A percentile compares a stretch with the other conserved stretches of the same genome.
Evolutionary conservation across 352 stramenopile species (phyloP).

Genomic region (Phytophthora quininea): DNA sequence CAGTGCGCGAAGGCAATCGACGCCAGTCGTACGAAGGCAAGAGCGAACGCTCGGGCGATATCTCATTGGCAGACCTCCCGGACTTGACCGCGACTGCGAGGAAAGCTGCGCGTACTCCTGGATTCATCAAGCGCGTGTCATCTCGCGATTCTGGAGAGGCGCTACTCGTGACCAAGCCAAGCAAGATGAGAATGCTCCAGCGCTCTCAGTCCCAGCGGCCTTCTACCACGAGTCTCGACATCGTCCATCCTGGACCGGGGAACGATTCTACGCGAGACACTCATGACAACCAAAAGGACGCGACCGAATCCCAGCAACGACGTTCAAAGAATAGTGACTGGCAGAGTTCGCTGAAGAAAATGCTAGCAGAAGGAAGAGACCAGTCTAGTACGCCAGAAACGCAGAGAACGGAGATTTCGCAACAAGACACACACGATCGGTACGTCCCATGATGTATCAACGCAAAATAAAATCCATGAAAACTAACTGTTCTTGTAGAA

Average conservation of each 20-base stretch:
- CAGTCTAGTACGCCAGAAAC: conserved; percentile 1
- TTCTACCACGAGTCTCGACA: conserved; percentile 11
- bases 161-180: conserved; percentile 21
- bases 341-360: conserved; percentile 65
- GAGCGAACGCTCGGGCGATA: conserved; percentile 37
- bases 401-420: background rate
- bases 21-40: conserved; percentile 7
- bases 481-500: background rate
- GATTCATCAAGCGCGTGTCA: conserved; percentile 44
- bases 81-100: conserved; percentile 45
- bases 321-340: conserved; percentile 39
- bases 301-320: conserved; percentile 7
- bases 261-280: too few relatives aligned
- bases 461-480: too few relatives aligned
- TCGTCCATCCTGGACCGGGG: conserved; percentile 12
- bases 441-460: background rate
- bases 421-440: conserved; percentile 6
- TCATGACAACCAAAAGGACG: conserved; percentile 26
- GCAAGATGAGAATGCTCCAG: conserved; percentile 26
- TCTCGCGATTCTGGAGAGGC: conserved; percentile 32
- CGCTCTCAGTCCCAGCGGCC: conserved; percentile 48
- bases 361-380: conserved; percentile 51
- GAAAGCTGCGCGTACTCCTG: conserved; percentile 9
- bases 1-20: conserved; percentile 34
- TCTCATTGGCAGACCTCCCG: conserved; percentile 58